Percentiles rank a stretch among this genome's conserved stretches.
Conservation (phyloP, 805 yeast genomes). For the Wickerhamiella kurtzmanii region DNA sequence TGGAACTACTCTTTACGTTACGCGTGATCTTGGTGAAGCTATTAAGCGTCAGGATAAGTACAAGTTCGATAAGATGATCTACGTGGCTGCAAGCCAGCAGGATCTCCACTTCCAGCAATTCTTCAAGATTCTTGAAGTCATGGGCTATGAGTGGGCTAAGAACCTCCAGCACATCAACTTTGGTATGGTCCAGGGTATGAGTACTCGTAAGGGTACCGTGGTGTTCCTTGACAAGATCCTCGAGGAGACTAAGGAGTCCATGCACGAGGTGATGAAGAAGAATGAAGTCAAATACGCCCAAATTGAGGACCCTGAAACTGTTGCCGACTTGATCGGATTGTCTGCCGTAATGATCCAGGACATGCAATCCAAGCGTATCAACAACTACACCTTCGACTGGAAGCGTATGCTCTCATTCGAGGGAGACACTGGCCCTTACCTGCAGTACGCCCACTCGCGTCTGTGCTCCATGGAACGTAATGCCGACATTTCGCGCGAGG, state of each 20-base stretch:
- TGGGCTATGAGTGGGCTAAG: conserved; percentile 82
- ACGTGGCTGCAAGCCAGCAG: conserved; percentile 93
- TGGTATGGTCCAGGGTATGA: conserved; percentile 98
- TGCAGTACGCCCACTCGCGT: conserved; percentile 97
- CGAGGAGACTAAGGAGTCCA: conserved; percentile 82
- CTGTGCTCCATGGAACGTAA: conserved; percentile 88
- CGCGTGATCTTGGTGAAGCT: conserved; percentile 96
- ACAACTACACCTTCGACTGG: conserved; percentile 95
- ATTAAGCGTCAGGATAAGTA: conserved; percentile 72
- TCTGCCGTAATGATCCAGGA: conserved; percentile 99
- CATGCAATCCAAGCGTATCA: conserved; percentile 93
- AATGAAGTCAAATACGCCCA: conserved; percentile 84
- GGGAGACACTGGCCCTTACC: conserved; percentile 98
- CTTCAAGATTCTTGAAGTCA: conserved; percentile 80
- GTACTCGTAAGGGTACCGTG: conserved; percentile 95
- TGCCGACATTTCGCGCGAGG: conserved; percentile 29
- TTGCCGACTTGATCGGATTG: conserved; percentile 91
- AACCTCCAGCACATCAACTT: conserved; percentile 74
- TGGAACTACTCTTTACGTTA: conserved; percentile 85
- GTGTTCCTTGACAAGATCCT: conserved; percentile 91
- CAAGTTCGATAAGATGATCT: conserved; percentile 88
- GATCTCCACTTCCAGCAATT: conserved; percentile 89
- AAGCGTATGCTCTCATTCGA: conserved; percentile 95
- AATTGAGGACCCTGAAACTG: conserved; percentile 83
- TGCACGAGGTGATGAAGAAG: conserved; percentile 93